Evolutionary conservation across 2,329 filamentous ascomycete species (phyloP), one percentile per base, ranked within the genome.

Genomic region (Penicillium brevicompactum): DNA sequence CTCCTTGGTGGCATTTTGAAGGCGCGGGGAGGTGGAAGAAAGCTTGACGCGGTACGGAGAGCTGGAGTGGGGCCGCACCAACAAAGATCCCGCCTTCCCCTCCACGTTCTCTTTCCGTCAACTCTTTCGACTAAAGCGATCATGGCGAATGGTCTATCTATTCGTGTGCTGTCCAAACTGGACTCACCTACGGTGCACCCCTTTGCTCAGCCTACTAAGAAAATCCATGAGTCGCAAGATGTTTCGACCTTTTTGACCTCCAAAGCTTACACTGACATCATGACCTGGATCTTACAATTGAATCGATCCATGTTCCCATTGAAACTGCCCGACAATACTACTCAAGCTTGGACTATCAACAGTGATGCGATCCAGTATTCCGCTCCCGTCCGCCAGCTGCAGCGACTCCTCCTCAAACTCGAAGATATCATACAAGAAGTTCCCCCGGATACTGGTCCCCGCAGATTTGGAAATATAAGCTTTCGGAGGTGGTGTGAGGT

Each of bases 391-490:
- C 77, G 78, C 48, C 81, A 80, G 9, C 77, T 97, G 18, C 86
- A 87, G 71, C 70, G 78, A 9, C 78, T 99, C 34, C 76, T 97
- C 14, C 75, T 80, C 5, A 82, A 79, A 46, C 78, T 95, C 13
- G 83, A 85, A 49, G 76, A 75, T 8, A 82, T 95, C 47, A 84
- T 96, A 48, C 84, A 88, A 14, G 86, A 92, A 67, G 89, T 87
- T 1, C 93, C 92, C 1, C 93, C 93, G 0, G 89, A 95, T 66
- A 85, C 86, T 6, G 92, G 92, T 13, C 92, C 93, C 16, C 82
- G 93, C 50, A 83, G 94, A 59, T 99, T 97, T 70, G 94, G 94
- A 32, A 99, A 99, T 71, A 80, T 90, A 44, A 93, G 90, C 67
- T 99, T 96, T 74, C 83, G 92, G 30, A 90, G 81, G 62, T 99